Evolutionary conservation across 2,329 filamentous ascomycete species (phyloP).

Genomic region (Fusarium sp.): DNA sequence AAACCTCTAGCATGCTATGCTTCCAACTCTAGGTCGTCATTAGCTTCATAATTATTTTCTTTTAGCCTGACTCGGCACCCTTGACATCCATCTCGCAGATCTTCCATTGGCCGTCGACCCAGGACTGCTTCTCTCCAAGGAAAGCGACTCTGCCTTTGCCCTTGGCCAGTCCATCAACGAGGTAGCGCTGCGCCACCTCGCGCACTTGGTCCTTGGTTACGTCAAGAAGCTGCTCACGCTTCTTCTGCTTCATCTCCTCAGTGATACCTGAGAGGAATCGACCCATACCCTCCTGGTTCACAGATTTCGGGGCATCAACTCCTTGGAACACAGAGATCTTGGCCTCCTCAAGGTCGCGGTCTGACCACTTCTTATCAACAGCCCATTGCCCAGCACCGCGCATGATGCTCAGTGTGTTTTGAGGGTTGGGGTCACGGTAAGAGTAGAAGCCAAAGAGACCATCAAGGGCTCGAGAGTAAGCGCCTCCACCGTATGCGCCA

Average conservation of each 20-base stretch:
- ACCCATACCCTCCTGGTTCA: constrained; percentile 87
- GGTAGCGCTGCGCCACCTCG: constrained; percentile 80
- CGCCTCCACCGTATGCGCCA: constrained; percentile 92
- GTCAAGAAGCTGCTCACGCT: constrained; percentile 85
- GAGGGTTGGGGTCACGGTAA: constrained; percentile 94
- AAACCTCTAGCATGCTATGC: constrained; percentile 4
- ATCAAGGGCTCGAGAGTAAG: constrained; percentile 79
- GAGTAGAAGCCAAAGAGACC: constrained; percentile 95
- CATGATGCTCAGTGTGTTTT: constrained; percentile 88
- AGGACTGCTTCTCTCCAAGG: constrained; percentile 83
- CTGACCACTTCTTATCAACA: constrained; percentile 79
- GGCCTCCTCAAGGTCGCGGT: constrained; percentile 90
- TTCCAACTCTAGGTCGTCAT: constrained; percentile 18
- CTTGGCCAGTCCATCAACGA: constrained; percentile 72
- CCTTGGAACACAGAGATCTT: constrained; percentile 94
- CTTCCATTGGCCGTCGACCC: constrained; percentile 78
- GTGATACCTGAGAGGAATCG: constrained; percentile 86
- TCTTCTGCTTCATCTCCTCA: constrained; percentile 86
- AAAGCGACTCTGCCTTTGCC: constrained; percentile 72
- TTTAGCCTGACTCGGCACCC: constrained; percentile 44
- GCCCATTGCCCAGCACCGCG: constrained; percentile 83
- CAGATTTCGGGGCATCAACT: constrained; percentile 86
- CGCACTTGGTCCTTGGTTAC: constrained; percentile 83
- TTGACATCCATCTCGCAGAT: constrained; percentile 77
- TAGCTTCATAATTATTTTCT: constrained; percentile 8